Percentiles rank a stretch among this genome's conserved stretches.
phyloP scores from a whole-genome alignment of 352 stramenopile species.

The Globisporangium recalcitrans region DNA sequence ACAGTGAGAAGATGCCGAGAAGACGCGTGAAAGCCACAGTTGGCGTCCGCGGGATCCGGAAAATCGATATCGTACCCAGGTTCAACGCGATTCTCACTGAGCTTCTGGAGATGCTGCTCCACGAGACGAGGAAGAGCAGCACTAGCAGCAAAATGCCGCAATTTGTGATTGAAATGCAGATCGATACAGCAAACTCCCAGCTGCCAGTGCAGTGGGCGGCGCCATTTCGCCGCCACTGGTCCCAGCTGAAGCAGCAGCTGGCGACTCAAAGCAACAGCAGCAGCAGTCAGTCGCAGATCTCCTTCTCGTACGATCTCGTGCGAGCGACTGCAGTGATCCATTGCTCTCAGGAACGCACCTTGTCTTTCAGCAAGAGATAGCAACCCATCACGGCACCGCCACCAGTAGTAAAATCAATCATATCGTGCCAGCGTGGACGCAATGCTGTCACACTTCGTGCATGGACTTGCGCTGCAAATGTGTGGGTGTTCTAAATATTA shows the following conservation, averaged over 20 bases:
- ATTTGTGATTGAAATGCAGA: conserved; percentile 21
- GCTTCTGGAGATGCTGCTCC: conserved; percentile 6
- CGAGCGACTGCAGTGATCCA: conserved; percentile 3
- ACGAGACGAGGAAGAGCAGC: neutral
- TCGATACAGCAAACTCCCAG: conserved; percentile 22
- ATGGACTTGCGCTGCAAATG: no score
- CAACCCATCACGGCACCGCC: no score
- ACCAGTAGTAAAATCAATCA: neutral
- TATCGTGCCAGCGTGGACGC: no score
- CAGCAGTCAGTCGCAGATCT: neutral
- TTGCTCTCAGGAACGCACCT: neutral
- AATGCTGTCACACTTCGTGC: no score
- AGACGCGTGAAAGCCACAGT: conserved; percentile 20
- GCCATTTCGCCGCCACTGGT: conserved; percentile 19
- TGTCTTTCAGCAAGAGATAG: neutral
- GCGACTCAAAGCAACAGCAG: neutral
- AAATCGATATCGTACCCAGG: conserved; percentile 15
- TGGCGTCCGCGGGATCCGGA: conserved; percentile 16
- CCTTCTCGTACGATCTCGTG: conserved; percentile 23
- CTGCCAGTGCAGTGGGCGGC: conserved; percentile 17
- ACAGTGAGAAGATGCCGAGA: conserved; percentile 6
- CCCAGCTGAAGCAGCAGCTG: conserved; percentile 17
- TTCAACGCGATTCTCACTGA: conserved; percentile 21
- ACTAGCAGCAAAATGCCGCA: neutral
- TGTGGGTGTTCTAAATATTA: no score